Evolutionary conservation across 2,329 filamentous ascomycete genomes (phyloP).

Genomic region (Alternaria viburni): DNA sequence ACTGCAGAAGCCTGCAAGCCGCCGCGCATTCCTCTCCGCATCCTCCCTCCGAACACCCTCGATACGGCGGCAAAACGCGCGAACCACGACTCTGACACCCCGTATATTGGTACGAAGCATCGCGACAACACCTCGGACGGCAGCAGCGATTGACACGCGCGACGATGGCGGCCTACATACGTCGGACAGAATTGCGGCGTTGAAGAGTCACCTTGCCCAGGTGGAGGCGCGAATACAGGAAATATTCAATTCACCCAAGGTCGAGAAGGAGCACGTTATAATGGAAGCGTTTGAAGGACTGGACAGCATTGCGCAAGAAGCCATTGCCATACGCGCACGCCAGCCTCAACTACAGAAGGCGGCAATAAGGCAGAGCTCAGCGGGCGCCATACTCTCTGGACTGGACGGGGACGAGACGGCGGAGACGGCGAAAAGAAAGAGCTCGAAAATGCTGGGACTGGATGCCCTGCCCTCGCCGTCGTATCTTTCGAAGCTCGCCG

Average conservation of each 20-base stretch:
- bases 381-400: constrained; percentile 42
- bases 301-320: constrained; percentile 29
- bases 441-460: constrained; percentile 18
- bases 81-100: constrained; percentile 21
- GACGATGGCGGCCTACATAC: constrained; percentile 17
- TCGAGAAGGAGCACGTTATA: constrained; percentile 33
- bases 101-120: constrained; percentile 26
- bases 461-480: constrained; percentile 37
- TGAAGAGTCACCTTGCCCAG: constrained; percentile 31
- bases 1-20: constrained; percentile 34
- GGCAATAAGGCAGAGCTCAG: constrained; percentile 39
- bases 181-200: constrained; percentile 25
- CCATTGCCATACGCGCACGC: constrained; percentile 38
- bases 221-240: constrained; percentile 35
- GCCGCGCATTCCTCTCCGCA: constrained; percentile 36
- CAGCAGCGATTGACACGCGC: constrained; percentile 21
- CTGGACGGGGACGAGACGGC: constrained; percentile 30
- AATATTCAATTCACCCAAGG: constrained; percentile 35
- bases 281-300: constrained; percentile 31
- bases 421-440: constrained; percentile 7
- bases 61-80: constrained; percentile 29
- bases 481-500: constrained; percentile 63
- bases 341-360: constrained; percentile 30
- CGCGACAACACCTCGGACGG: constrained; percentile 22
- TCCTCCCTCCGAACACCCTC: constrained; percentile 34